Evolutionary conservation across 495 filamentous ascomycete species (phyloP).

Genomic region (Daldinia grandis): DNA sequence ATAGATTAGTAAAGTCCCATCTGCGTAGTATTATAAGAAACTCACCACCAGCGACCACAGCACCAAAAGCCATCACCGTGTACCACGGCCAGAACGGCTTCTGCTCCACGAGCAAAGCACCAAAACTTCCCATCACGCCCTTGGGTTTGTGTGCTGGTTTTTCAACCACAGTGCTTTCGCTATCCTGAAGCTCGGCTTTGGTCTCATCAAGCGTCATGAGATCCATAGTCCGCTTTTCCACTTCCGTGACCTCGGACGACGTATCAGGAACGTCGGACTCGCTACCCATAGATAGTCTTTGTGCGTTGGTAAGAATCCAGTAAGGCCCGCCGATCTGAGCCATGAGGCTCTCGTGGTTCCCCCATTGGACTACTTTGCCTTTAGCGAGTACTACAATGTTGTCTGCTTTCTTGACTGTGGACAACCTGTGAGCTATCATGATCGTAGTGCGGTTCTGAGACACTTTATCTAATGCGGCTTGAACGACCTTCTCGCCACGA

Average conservation of each 20-base stretch:
- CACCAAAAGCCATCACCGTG: constrained; percentile 53
- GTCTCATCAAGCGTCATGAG: constrained; percentile 44
- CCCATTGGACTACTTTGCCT: constrained; percentile 70
- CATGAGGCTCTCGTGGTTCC: constrained; percentile 73
- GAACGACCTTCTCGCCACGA: constrained; percentile 65
- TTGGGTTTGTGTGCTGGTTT: constrained; percentile 38
- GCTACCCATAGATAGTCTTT: constrained; percentile 52
- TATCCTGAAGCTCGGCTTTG: constrained; percentile 29
- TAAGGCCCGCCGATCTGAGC: constrained; percentile 64
- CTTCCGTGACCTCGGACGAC: constrained; percentile 41
- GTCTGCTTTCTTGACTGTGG: constrained; percentile 69
- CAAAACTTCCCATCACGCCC: constrained; percentile 57
- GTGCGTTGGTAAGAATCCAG: constrained; percentile 60
- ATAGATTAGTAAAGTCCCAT: constrained; percentile 20
- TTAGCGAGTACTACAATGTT: constrained; percentile 68
- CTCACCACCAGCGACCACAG: constrained; percentile 62
- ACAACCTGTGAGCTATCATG: constrained; percentile 68
- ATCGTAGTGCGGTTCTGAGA: constrained; percentile 66
- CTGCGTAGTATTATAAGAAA: neutral
- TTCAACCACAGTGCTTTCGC: constrained; percentile 34
- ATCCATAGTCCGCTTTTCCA: constrained; percentile 54
- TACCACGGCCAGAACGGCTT: constrained; percentile 59
- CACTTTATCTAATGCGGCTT: constrained; percentile 63
- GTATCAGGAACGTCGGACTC: constrained; percentile 30
- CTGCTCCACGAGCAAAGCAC: constrained; percentile 58